Percentiles rank a stretch among this genome's conserved stretches.
Conservation (phyloP, 2,329 filamentous ascomycete genomes). For the Sclerotinia spermophila region DNA sequence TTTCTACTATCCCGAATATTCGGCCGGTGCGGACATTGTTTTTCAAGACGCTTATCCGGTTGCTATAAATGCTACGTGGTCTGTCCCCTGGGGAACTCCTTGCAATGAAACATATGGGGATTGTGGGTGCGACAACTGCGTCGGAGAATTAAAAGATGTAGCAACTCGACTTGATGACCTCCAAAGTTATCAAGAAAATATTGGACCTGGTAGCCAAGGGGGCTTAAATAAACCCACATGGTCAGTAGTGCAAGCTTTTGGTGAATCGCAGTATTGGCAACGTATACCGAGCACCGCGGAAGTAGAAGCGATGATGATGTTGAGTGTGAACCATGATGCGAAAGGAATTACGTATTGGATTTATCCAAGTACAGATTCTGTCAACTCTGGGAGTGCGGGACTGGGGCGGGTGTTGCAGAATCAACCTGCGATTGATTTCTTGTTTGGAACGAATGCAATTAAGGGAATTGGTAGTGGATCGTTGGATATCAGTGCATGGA, state of each 20-base stretch:
- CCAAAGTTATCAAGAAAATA: conserved; percentile 40
- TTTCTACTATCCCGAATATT: conserved; percentile 50
- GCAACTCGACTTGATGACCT: conserved; percentile 43
- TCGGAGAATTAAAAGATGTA: conserved; percentile 44
- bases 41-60: conserved; percentile 50
- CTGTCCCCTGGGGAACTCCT: conserved; percentile 43
- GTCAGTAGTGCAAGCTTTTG: conserved; percentile 50
- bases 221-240: conserved; percentile 43
- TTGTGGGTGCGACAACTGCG: conserved; percentile 49
- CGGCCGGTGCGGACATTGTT: conserved; percentile 49
- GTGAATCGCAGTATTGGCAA: conserved; percentile 43
- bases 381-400: conserved; percentile 34
- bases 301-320: conserved; percentile 46
- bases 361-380: conserved; percentile 40
- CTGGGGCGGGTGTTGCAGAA: conserved; percentile 42
- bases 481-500: conserved; percentile 44
- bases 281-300: conserved; percentile 45
- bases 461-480: conserved; percentile 22
- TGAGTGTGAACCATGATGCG: conserved; percentile 48
- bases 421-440: conserved; percentile 36
- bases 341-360: conserved; percentile 47
- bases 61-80: conserved; percentile 45
- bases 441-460: conserved; percentile 36
- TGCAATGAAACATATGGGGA: conserved; percentile 51
- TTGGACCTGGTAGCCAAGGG: conserved; percentile 32